These are phyloP conservation scores for Kernera saxatilis DNA, from an alignment of 345 rosid species.

Conservation along the genomic window DNA sequence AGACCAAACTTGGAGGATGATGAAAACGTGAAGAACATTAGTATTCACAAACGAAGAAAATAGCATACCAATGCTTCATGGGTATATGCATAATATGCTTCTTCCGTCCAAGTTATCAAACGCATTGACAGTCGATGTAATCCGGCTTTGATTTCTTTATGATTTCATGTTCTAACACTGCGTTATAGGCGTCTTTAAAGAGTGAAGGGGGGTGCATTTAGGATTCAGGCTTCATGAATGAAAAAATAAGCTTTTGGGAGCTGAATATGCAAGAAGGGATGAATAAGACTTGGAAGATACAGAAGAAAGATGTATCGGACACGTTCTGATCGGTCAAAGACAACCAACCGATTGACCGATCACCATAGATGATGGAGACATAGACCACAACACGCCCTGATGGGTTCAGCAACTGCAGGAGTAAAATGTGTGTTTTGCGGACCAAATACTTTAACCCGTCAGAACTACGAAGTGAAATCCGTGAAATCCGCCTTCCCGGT, in stretches of 20 bases:
- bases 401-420: not conserved
- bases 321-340: not conserved
- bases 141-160: not conserved
- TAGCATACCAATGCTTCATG: not conserved
- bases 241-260: not conserved
- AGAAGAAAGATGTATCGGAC: not conserved
- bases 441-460: not conserved
- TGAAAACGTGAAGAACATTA: conserved; percentile 1
- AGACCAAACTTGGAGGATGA: not conserved
- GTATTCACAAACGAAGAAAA: conserved; percentile 26
- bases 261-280: not conserved
- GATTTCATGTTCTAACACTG: not conserved
- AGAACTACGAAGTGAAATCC: not conserved
- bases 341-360: not conserved
- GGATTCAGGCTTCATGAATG: not conserved
- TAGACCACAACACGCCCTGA: not conserved
- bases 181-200: not conserved
- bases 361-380: not conserved
- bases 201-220: not conserved
- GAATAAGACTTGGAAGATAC: not conserved
- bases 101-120: conserved; percentile 8
- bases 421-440: not conserved
- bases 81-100: not conserved
- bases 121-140: not conserved
- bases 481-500: no score